These are phyloP conservation scores for Sporothrix brasiliensis DNA, from an alignment of 2,329 filamentous ascomycete genomes.

Conservation along the genomic window DNA sequence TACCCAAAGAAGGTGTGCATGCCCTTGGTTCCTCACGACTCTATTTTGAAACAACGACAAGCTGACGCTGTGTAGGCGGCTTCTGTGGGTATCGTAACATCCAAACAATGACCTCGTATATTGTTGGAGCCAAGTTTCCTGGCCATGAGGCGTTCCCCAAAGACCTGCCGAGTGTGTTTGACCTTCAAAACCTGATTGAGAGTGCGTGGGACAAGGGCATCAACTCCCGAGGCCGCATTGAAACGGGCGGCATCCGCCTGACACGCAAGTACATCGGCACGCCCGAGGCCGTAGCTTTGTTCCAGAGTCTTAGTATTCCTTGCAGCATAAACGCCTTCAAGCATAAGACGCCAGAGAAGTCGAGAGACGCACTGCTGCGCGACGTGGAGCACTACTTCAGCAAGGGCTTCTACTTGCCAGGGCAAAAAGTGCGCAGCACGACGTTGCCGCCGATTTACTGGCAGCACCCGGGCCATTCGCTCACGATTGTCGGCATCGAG, in stretches of 20 bases:
- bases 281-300: slow-evolving; percentile 81
- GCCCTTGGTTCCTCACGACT: not conserved
- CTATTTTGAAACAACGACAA: not conserved
- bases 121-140: slow-evolving; percentile 60
- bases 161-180: slow-evolving; percentile 72
- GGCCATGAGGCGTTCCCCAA: slow-evolving; percentile 64
- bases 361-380: slow-evolving; percentile 62
- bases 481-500: slow-evolving; percentile 88
- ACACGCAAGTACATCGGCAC: slow-evolving; percentile 96
- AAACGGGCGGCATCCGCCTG: slow-evolving; percentile 85
- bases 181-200: slow-evolving; percentile 86
- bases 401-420: slow-evolving; percentile 52
- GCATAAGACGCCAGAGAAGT: slow-evolving; percentile 50
- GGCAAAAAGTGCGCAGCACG: slow-evolving; percentile 70
- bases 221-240: slow-evolving; percentile 70
- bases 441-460: slow-evolving; percentile 82
- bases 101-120: slow-evolving; percentile 83
- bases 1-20: slow-evolving; percentile 66
- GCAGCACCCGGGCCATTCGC: slow-evolving; percentile 84
- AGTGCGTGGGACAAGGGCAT: slow-evolving; percentile 84
- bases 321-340: slow-evolving; percentile 66
- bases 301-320: slow-evolving; percentile 68
- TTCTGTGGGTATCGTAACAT: slow-evolving; percentile 97
- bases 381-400: slow-evolving; percentile 76
- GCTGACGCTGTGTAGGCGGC: slow-evolving; percentile 56